Base-by-base conservation (phyloP, 208 protist genomes). In the Entamoeba histolytica region DNA sequence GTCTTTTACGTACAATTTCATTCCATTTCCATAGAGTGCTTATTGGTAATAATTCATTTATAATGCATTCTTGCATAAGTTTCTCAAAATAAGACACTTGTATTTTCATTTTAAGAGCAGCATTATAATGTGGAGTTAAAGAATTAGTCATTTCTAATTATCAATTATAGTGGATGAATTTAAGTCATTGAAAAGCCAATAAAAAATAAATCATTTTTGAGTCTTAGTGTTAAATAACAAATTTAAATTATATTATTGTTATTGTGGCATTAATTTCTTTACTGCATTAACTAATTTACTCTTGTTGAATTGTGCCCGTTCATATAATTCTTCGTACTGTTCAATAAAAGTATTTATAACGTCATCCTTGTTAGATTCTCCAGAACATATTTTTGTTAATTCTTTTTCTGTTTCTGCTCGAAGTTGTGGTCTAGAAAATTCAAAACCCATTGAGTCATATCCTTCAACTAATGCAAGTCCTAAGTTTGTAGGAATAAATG, bases 391-490 rank as follows among this genome's bases (percentile, higher is more conserved):
- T 91, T 96, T 95, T 50, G 78, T 95, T 97, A 98, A 97, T 52
- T 97, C 97, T 35, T n/a, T 78, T 94, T 95, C 93, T 7, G 94
- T 94, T 50, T 95, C n/a, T 23, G 93, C 52, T 10, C 94, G 92
- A 92, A 98, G 95, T 93, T 97, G 95, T 35, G 98, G 97, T 94
- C 97, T 96, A 52, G 97, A 95, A n/a, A 99, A 91, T n/a, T 93
- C 94, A 55, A 98, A 96, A 15, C 97, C 98, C 94, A 99, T 97
- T 0, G 93, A 93, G 92, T 99, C 97, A 95, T 99, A 99, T 31
- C 96, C 97, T 2, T 96, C 94, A 39, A 98, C 97, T 12, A 99
- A 96, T 5, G 97, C 98, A 49, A 98, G 94, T n/a, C 98, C 98
- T 1, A 99, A 96, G 15, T 93, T 92, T 8, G 98, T 99, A 17